Percentiles rank a stretch among this genome's conserved stretches.
Conservation (phyloP, 2,329 filamentous ascomycete genomes). For the Cucurbitaria berberidis region DNA sequence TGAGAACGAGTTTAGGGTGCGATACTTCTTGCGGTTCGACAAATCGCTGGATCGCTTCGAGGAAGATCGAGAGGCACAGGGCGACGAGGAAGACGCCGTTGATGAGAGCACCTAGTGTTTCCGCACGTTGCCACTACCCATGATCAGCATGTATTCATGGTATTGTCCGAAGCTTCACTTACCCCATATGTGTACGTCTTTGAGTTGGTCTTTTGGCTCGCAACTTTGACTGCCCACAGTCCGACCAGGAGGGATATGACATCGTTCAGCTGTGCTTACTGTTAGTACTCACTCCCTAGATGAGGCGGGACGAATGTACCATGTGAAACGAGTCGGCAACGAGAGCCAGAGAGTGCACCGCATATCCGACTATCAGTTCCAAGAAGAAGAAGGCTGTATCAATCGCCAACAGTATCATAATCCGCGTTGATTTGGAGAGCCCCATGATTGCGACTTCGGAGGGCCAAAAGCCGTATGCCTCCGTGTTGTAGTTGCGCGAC, state of each 20-base stretch:
- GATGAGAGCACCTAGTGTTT: constrained; percentile 94
- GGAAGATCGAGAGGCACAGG: constrained; percentile 92
- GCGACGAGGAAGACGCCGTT: constrained; percentile 98
- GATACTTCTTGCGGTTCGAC: constrained; percentile 87
- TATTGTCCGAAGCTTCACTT: constrained; percentile 48
- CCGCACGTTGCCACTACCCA: constrained; percentile 87
- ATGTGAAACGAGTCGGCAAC: constrained; percentile 99
- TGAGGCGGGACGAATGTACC: constrained; percentile 59
- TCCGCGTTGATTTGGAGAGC: constrained; percentile 90
- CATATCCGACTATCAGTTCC: constrained; percentile 81
- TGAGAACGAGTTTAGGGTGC: constrained; percentile 84
- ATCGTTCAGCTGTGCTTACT: constrained; percentile 77
- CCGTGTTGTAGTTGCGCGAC: neutral
- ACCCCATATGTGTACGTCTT: constrained; percentile 96
- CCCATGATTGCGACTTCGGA: constrained; percentile 63
- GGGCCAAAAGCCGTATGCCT: constrained; percentile 11
- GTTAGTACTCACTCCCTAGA: constrained; percentile 16
- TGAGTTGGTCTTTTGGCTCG: constrained; percentile 77
- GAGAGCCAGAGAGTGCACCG: constrained; percentile 87
- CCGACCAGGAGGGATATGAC: constrained; percentile 92
- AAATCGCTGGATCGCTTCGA: constrained; percentile 91
- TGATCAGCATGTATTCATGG: constrained; percentile 21
- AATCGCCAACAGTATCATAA: constrained; percentile 89
- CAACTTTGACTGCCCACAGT: constrained; percentile 91
- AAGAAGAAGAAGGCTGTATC: constrained; percentile 89